These are phyloP conservation scores for Botryotinia convoluta DNA, from an alignment of 2,329 filamentous ascomycete species.

Conservation along the genomic window DNA sequence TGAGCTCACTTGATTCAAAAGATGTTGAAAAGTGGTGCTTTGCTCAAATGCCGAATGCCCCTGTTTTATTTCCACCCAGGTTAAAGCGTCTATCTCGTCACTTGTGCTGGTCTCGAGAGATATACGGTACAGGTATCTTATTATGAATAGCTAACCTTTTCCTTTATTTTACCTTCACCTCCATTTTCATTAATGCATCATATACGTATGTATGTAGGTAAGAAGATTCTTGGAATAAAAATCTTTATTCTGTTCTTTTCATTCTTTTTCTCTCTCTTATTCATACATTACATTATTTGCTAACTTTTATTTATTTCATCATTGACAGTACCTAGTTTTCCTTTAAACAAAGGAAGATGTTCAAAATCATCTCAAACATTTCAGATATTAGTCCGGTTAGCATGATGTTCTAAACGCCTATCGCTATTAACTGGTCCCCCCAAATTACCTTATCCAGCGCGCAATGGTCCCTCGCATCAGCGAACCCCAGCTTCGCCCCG, in stretches of 20 bases:
- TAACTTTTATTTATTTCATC: neutral
- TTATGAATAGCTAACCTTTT: slow-evolving; percentile 1
- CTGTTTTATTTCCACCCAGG: slow-evolving; percentile 12
- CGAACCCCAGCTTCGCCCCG: slow-evolving; percentile 27
- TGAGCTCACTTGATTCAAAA: neutral
- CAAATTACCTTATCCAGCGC: slow-evolving; percentile 15
- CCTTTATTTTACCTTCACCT: neutral
- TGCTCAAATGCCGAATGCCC: neutral
- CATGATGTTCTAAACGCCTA: slow-evolving; percentile 19
- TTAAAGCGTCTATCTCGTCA: slow-evolving; percentile 16
- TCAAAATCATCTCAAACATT: neutral
- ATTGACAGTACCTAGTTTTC: too few relatives aligned
- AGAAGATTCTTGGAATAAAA: neutral
- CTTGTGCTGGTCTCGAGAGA: neutral
- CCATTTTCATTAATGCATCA: slow-evolving; percentile 5
- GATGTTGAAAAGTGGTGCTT: slow-evolving; percentile 7
- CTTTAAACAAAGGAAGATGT: neutral
- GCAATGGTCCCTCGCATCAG: slow-evolving; percentile 31
- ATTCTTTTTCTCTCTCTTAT: neutral
- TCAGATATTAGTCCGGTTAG: neutral
- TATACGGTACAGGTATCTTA: neutral
- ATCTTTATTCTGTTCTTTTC: neutral
- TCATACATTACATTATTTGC: neutral
- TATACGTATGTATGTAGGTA: neutral
- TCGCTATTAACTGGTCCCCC: slow-evolving; percentile 14